Base-by-base conservation (phyloP, 2,329 filamentous ascomycete species). In the Exophiala oligosperma region DNA sequence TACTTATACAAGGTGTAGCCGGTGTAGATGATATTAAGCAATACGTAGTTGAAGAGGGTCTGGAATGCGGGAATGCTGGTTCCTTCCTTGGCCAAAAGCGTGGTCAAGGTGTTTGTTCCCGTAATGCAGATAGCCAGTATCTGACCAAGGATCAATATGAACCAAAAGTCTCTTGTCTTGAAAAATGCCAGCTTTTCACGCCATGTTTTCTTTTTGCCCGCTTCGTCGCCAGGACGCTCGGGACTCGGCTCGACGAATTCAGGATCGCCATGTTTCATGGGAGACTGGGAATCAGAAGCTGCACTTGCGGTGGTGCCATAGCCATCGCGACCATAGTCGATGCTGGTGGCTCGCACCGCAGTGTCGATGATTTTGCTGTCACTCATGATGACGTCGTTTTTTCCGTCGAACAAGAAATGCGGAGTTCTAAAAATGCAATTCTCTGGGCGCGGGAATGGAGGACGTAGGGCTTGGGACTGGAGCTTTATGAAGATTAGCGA, bases 61-160 rank as follows among this genome's bases (percentile, higher is more conserved):
- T 99, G 94, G 79, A 97, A 96, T 55, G 94, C 91, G 6, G 94
- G 94, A 66, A 97, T 95, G 61, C 84, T 91, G 65, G 89, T 92
- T 50, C 86, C 83, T 63, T 83, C 75, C 4, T 76, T 74, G 57
- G 81, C 81, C 29, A 99, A 85, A 55, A 97, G 84, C 26, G 83
- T 84, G 38, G 89, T 90, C 71, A 97, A 91, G 49, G 94, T 97
- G 79, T 95, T 96, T 51, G 92, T 97, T 29, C 85, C 86, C 1
- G 92, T 97, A 75, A 96, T 94, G 78, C 91, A 92, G 59, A 99
- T 84, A 3, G 92, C 86, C 46, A 96, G 85, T 52, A 92, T 74
- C 81, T 97, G 92, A 59, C 92, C 92, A 60, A 97, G 77, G 49
- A 85, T 60, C 67, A 97, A 79, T 44, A 96, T 86, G 66, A 91